Evolutionary conservation across 2,329 filamentous ascomycete species (phyloP), one percentile per base, ranked within the genome.

Genomic region (Colletotrichum abscissum): DNA sequence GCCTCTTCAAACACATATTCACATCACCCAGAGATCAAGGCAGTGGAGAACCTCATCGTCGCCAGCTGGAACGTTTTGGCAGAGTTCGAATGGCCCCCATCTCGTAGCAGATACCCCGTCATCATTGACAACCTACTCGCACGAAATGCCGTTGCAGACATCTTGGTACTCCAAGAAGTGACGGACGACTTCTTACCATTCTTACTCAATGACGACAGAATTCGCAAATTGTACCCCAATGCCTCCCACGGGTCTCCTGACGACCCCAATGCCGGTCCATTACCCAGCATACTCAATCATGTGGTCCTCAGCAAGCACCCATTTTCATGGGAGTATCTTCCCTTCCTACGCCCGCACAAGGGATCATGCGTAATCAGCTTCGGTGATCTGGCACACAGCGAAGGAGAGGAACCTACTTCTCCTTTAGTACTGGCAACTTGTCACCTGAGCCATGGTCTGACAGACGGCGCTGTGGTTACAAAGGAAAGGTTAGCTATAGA

Each of bases 361-460:
- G 87, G 88, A 77, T 42, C 73, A 76, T 63, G 72, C 8, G 28
- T 75, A 8, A 42, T 72, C 24, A 26, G 72, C 35, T 88, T 82
- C 68, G 76, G 55, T n/a, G 74, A 78, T 19, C 73, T 83, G 57
- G 80, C 80, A n/a, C 75, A 77, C 55, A 63, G 71, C 24, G 74
- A 78, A 5, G 58, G 73, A 55, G 63, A 78, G n/a, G 59, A 72
- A 7, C 72, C 74, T 11, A 81, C 83, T 46, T 66, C 78, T 1
- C 84, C 86, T 1, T 76, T 89, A 5, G 80, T 90, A 3, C 78
- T 93, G 12, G 87, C 88, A 7, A 87, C 87, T 9, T 86, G 92
- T 8, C 92, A 93, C 78, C 83, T 93, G 1, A 91, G 88, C 2
- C 87, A 88, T 69, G 91, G 91, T 8, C 81, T 93, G 5, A 89